A percentile compares a stretch with the other conserved stretches of the same genome.
Conservation (phyloP, 495 filamentous ascomycete genomes). For the Sordaria brevicollis region DNA sequence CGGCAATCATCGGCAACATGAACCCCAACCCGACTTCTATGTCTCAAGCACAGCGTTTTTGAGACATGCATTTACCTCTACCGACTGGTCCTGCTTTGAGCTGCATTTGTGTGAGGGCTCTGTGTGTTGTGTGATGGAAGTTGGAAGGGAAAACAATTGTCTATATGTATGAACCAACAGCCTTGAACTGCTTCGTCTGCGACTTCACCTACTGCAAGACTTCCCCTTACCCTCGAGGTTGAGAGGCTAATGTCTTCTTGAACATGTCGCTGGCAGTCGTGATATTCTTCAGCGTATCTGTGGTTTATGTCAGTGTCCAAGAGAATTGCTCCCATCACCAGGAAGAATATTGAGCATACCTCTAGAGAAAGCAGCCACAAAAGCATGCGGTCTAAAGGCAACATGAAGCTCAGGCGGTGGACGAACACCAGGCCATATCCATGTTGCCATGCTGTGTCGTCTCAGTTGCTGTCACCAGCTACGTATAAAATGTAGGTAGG, state of each 20-base stretch:
- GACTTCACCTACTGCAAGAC: no score
- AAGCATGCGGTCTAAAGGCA: neutral
- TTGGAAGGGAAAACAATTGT: neutral
- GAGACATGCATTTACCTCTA: neutral
- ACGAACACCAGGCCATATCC: neutral
- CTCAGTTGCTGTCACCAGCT: neutral
- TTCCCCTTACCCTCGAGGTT: no score
- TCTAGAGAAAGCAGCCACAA: neutral
- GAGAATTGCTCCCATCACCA: no score
- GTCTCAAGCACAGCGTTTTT: neutral
- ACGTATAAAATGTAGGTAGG: neutral
- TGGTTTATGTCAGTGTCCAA: no score
- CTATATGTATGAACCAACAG: no score
- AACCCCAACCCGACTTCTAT: neutral
- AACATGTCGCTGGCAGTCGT: no score
- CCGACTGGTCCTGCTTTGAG: neutral
- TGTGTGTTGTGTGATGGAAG: neutral
- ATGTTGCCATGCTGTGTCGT: neutral
- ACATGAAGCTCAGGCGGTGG: no score
- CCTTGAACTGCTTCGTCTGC: neutral
- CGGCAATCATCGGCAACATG: conserved; percentile 5
- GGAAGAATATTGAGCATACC: neutral
- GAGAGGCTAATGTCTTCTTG: no score
- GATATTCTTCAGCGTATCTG: neutral
- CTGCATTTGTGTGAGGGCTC: neutral